Conservation (phyloP, 2,329 filamentous ascomycete genomes). For the Colletotrichum tamarilloi region DNA sequence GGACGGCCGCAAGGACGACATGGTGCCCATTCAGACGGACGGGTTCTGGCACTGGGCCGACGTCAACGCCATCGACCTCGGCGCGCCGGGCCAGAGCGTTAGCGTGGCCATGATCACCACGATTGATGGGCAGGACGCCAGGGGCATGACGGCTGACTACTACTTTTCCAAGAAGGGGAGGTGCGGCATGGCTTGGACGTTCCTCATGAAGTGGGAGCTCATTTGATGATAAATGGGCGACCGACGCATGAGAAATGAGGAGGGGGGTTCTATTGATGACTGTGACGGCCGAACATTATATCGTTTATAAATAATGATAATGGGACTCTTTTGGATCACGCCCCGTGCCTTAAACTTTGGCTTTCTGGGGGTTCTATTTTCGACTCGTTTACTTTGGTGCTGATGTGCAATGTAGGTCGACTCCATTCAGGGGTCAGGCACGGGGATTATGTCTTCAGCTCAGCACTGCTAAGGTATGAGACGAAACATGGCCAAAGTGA, state of each 20-base stretch:
- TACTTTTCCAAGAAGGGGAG: constrained; percentile 56
- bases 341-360: neutral
- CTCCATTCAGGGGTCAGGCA: too few species aligned
- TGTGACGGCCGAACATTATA: constrained; percentile 14
- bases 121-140: constrained; percentile 57
- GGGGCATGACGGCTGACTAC: constrained; percentile 61
- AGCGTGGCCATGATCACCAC: constrained; percentile 70
- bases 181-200: constrained; percentile 57
- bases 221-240: constrained; percentile 42
- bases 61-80: constrained; percentile 73
- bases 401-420: neutral
- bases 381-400: neutral
- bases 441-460: neutral
- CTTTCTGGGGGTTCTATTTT: neutral
- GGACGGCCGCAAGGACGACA: constrained; percentile 75
- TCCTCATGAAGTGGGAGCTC: constrained; percentile 61
- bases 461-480: neutral
- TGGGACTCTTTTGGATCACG: neutral
- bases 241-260: neutral
- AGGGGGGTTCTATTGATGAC: neutral
- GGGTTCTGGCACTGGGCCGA: constrained; percentile 87
- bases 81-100: constrained; percentile 75
- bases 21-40: constrained; percentile 79
- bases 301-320: constrained; percentile 23
- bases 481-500: neutral